Base-by-base conservation (phyloP, 2,329 filamentous ascomycete species). In the Fusarium buxicola region DNA sequence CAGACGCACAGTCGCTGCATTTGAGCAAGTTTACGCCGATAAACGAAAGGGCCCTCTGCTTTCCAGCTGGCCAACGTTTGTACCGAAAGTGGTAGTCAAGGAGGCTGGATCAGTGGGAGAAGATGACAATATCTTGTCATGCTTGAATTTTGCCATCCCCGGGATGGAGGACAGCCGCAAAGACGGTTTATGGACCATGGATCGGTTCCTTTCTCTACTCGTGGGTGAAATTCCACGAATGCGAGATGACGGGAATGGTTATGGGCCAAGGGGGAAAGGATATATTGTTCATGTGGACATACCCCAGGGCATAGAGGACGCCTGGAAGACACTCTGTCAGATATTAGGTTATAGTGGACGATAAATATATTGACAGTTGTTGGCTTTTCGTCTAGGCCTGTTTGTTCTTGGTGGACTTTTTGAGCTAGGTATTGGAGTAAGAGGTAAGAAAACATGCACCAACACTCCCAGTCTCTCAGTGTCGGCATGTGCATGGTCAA, bases 201-300 rank as follows among this genome's bases (percentile, higher is more conserved):
- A 60, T n/a, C 45, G 58, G 11, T 58, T 69, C 24, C 36, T 65
- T n/a, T 58, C 65, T 49, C 51, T 69, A 4, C 32, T 69, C 7
- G 16, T 69, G 21, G 63, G 63, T 9, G 66, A 69, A 10, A 63
- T 69, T 16, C 66, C 66, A 11, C 58, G 66, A 36, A 62, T 69
- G 44, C 54, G 58, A 25, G 66, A 69, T 13, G 63, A 69, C 18
- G 30, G 41, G 36, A 51, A 53, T 4, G 66, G 66, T 13, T 69
- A 69, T 24, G 66, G 66, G 5, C 66, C 66, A 25, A 49, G 36
- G 9, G 66, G 66, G 8, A 55, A 53, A 43, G 65, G 63, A 1
- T 69, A 57, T 9, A 69, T 69, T 13, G 55, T 30, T 8, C 66
- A 67, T 51, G 60, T 69, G 2, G 50, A 63, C 10, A 50, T 65